These are phyloP conservation scores for Canavalia ensiformis DNA, from an alignment of 306 rosid genomes.

Conservation along the genomic window DNA sequence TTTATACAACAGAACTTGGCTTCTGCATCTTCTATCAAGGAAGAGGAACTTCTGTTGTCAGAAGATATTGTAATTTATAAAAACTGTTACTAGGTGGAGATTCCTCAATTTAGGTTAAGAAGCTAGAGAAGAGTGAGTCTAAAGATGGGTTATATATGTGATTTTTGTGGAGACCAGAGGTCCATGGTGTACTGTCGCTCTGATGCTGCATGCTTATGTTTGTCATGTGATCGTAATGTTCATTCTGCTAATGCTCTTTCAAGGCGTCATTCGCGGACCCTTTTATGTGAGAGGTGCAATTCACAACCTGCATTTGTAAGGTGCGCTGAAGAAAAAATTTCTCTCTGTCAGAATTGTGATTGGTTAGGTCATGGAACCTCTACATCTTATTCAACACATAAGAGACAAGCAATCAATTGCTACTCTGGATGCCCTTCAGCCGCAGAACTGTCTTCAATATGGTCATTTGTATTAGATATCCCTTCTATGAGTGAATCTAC, in stretches of 20 bases:
- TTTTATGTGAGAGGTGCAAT: constrained; percentile 90
- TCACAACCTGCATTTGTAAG: constrained; percentile 82
- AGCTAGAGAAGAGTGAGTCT: constrained; percentile 37
- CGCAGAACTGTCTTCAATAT: constrained; percentile 86
- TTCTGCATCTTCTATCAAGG: constrained; percentile 37
- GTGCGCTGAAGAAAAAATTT: constrained; percentile 79
- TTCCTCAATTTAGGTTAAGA: constrained; percentile 46
- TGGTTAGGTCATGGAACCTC: constrained; percentile 75
- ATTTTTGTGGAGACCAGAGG: constrained; percentile 88
- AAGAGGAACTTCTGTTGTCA: constrained; percentile 26
- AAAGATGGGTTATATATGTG: constrained; percentile 91
- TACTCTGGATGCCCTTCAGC: constrained; percentile 97
- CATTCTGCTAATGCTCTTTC: constrained; percentile 98
- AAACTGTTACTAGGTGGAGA: constrained; percentile 45
- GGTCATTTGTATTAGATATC: constrained; percentile 78
- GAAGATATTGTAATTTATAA: constrained; percentile 16
- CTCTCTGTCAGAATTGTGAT: constrained; percentile 97
- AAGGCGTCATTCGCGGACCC: constrained; percentile 85
- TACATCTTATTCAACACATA: constrained; percentile 72
- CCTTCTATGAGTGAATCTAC: constrained; percentile 65
- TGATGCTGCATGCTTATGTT: constrained; percentile 90
- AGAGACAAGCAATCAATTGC: constrained; percentile 79
- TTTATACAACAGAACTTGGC: constrained; percentile 23
- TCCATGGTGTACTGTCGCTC: constrained; percentile 96
- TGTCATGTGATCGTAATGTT: constrained; percentile 95